Conservation (phyloP, 192 early-diverging fungal species). For the Umbelopsis sp. region DNA sequence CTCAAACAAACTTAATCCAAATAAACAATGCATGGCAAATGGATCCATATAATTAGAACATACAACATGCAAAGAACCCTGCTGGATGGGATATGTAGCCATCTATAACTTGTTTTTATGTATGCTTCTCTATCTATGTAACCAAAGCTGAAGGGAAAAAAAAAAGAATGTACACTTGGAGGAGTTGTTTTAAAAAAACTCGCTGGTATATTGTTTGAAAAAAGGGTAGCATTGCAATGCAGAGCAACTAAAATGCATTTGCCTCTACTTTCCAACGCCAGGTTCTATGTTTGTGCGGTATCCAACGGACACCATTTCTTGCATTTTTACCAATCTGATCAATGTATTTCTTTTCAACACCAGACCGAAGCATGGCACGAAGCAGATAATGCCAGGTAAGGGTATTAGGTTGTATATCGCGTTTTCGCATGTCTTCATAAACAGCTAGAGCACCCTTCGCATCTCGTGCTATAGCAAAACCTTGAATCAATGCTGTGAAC, state of each 20-base stretch:
- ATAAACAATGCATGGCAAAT: neutral
- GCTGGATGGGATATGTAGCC: neutral
- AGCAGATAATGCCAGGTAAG: slow-evolving; percentile 37
- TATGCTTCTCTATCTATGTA: slow-evolving; percentile 3
- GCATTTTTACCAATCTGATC: slow-evolving; percentile 26
- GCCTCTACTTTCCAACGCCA: neutral
- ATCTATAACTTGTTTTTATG: neutral
- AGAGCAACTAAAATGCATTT: neutral
- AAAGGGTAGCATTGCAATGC: neutral
- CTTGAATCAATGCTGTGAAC: slow-evolving; percentile 36
- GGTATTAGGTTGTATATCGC: slow-evolving; percentile 24
- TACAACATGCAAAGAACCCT: neutral
- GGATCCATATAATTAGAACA: neutral
- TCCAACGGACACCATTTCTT: slow-evolving; percentile 2
- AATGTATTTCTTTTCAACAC: slow-evolving; percentile 29
- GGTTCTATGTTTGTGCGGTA: slow-evolving; percentile 10
- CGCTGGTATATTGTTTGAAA: neutral
- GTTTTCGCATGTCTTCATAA: slow-evolving; percentile 31
- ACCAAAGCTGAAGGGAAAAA: slow-evolving; percentile 2
- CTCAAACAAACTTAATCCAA: slow-evolving; percentile 10
- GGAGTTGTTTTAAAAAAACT: neutral
- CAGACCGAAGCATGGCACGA: slow-evolving; percentile 28
- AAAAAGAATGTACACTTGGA: slow-evolving; percentile 11
- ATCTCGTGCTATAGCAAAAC: slow-evolving; percentile 34
- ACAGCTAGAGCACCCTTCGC: slow-evolving; percentile 15